Base-by-base conservation (phyloP, 2,329 filamentous ascomycete species). In the Sordariomycetes sp. region DNA sequence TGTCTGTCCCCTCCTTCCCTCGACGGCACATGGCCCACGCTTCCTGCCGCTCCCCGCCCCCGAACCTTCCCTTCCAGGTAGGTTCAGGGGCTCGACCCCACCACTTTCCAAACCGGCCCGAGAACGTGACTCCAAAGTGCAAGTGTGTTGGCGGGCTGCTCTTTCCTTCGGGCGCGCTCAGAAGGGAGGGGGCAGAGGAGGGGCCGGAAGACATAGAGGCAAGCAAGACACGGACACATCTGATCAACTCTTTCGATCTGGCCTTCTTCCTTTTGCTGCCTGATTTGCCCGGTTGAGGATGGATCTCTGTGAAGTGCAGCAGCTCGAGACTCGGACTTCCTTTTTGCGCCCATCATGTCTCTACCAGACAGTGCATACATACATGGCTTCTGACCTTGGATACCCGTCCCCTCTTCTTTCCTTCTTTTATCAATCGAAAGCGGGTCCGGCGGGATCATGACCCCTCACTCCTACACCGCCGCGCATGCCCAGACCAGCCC, bases 41-140 rank as follows among this genome's bases (percentile, higher is more conserved):
- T 45, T n/a, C 39, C 15, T 45, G 39, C 15, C 28, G 28, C 8
- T 7, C 39, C 39, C 22, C 20, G 17, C 8, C 45, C 45, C n/a
- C 22, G 17, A 50, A 50, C 45, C 45, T 50, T 50, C 45, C 45
- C 22, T 32, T 32, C 28, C 28, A 32, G 28, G 28, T 32, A 32
- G 54, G 42, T 50, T 56, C 54, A 56, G 54, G 54, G 54, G 54
- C 28, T 56, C 54, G 20, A 56, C 13, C 36, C 34, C 39, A 50
- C 24, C 42, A 50, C 20, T 50, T 53, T 57, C 55, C 50, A 57
- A 39, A 34, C 55, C 55, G 55, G 55, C 50, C 55, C 55, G 55
- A 57, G 50, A 8, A 52, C 22, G 55, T 32, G 55, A 48, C 45
- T 57, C 42, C 34, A 25, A 53, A 32, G n/a, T 20, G 36, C 24